Percentiles rank a stretch among this genome's conserved stretches.
Conservation (phyloP, 345 rosid species). For the Erysimum cheiranthoides region DNA sequence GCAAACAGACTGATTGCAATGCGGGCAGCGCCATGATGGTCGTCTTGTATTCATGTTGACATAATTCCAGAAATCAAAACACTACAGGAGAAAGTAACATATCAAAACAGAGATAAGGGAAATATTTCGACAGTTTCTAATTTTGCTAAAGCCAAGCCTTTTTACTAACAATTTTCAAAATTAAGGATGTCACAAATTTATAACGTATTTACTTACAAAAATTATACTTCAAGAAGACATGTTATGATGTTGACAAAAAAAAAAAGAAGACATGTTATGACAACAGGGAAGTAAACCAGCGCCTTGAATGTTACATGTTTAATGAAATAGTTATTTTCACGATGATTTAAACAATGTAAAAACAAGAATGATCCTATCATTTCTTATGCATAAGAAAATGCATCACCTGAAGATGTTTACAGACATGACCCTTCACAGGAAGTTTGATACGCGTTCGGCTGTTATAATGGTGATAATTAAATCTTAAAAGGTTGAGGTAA, state of each 20-base stretch:
- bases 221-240: background rate
- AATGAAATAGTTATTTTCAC: conserved; percentile 3
- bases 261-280: background rate
- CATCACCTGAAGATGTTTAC: conserved; percentile 91
- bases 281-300: conserved; percentile 20
- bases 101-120: background rate
- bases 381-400: conserved; percentile 21
- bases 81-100: conserved; percentile 53
- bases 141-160: background rate
- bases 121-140: background rate
- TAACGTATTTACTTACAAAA: background rate
- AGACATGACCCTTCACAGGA: conserved; percentile 85
- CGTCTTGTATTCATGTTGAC: conserved; percentile 68
- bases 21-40: conserved; percentile 98
- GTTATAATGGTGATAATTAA: conserved; percentile 37
- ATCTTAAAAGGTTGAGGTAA: conserved; percentile 16
- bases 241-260: too few species aligned
- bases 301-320: background rate
- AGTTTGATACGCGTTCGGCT: conserved; percentile 71
- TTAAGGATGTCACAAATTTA: conserved; percentile 9
- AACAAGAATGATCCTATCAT: conserved; percentile 15
- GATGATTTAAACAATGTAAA: background rate
- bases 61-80: conserved; percentile 86
- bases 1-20: conserved; percentile 79
- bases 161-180: background rate